Evolutionary conservation across 495 filamentous ascomycete species (phyloP).

Genomic region (Neohortaea acidophila): DNA sequence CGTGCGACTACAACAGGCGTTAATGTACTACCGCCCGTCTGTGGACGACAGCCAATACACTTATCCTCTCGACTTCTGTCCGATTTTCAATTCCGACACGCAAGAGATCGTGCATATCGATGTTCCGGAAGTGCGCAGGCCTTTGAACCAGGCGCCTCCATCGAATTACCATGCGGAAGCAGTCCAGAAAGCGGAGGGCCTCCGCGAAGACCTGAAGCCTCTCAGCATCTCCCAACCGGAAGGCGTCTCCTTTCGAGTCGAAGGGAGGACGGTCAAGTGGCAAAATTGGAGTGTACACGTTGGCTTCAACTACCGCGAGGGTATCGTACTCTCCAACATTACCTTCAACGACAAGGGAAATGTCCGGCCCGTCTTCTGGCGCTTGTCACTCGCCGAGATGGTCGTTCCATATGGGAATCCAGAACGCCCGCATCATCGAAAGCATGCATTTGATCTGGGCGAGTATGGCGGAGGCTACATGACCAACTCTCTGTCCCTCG

Average conservation of each 20-base stretch:
- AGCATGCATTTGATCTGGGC: constrained; percentile 87
- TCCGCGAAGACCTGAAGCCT: constrained; percentile 70
- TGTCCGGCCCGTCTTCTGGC: constrained; percentile 70
- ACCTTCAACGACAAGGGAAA: constrained; percentile 79
- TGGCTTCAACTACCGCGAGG: constrained; percentile 93
- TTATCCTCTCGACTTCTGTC: constrained; percentile 86
- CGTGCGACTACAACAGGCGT: constrained; percentile 73
- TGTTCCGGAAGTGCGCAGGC: constrained; percentile 63
- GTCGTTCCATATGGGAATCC: constrained; percentile 93
- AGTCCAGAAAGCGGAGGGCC: constrained; percentile 54
- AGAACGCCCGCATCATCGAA: constrained; percentile 80
- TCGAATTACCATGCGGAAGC: constrained; percentile 69
- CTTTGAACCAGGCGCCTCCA: constrained; percentile 54
- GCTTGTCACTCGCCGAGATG: constrained; percentile 91
- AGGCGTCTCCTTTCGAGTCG: constrained; percentile 77
- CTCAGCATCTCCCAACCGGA: constrained; percentile 91
- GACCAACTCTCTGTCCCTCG: constrained; percentile 78
- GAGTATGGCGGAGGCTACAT: constrained; percentile 94
- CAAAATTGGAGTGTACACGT: constrained; percentile 93
- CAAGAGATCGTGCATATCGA: constrained; percentile 80
- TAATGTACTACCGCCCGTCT: constrained; percentile 91
- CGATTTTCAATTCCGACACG: constrained; percentile 75
- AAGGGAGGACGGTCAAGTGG: constrained; percentile 69
- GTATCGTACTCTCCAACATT: constrained; percentile 81
- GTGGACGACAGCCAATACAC: constrained; percentile 81